These are phyloP conservation scores for Coemansia reversa DNA, from an alignment of 192 early-diverging fungal genomes.

Conservation along the genomic window DNA sequence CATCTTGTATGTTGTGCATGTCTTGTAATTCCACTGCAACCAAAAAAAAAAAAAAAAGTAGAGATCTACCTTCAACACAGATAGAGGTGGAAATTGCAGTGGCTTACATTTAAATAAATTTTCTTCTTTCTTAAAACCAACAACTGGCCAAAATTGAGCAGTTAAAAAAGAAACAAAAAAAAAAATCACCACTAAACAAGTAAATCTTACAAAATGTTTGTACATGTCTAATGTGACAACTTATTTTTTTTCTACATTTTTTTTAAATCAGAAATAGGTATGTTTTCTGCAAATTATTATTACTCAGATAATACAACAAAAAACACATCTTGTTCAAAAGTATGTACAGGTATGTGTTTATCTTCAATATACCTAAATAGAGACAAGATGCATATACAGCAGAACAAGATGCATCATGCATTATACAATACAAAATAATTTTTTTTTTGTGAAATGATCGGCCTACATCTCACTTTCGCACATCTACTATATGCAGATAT, in stretches of 20 bases:
- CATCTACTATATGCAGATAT: not conserved
- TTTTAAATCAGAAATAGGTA: not conserved
- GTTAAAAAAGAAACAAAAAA: not conserved
- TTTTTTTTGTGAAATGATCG: not conserved
- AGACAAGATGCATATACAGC: not conserved
- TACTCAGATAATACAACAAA: not conserved
- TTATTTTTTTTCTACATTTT: not conserved
- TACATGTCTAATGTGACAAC: not conserved
- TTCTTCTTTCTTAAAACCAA: not conserved
- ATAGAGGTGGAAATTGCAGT: not conserved
- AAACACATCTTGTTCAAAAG: not conserved
- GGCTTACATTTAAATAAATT: not conserved
- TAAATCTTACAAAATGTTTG: not conserved
- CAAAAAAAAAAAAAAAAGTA: conserved; percentile 1
- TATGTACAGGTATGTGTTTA: not conserved
- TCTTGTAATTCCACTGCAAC: not conserved
- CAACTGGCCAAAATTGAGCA: not conserved
- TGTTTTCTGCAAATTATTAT: not conserved
- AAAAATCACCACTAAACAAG: not conserved
- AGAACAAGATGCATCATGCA: not conserved
- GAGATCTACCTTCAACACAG: not conserved
- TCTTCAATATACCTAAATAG: not conserved
- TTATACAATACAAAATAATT: too few species aligned
- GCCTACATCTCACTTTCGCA: not conserved
- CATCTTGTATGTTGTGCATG: conserved; percentile 1